phyloP scores from a whole-genome alignment of 2,329 filamentous ascomycete species.

The Exophiala sp. region DNA sequence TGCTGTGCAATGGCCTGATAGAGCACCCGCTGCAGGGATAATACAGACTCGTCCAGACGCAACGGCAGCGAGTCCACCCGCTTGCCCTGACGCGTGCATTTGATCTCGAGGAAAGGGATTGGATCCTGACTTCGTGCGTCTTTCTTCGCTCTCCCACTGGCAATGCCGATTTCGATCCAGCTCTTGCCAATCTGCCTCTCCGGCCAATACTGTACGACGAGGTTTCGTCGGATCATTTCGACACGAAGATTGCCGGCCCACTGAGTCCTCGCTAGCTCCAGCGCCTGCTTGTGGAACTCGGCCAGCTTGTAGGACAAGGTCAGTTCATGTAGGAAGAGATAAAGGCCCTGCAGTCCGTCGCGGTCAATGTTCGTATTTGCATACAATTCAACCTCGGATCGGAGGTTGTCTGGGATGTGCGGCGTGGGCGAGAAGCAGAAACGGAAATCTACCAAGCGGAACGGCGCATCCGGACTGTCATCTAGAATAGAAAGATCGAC shows the following conservation, averaged over 20 bases:
- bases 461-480: constrained; percentile 74
- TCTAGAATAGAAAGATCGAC: constrained; percentile 86
- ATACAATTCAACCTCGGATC: constrained; percentile 60
- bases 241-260: constrained; percentile 76
- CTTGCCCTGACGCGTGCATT: constrained; percentile 81
- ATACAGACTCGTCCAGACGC: constrained; percentile 56
- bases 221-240: constrained; percentile 70
- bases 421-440: constrained; percentile 70
- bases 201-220: constrained; percentile 89
- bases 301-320: constrained; percentile 85
- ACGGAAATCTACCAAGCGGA: constrained; percentile 90
- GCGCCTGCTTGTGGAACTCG: constrained; percentile 70
- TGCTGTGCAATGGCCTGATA: constrained; percentile 70
- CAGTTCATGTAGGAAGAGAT: constrained; percentile 79
- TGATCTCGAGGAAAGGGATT: constrained; percentile 40
- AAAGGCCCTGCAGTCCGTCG: constrained; percentile 72
- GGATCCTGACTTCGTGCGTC: constrained; percentile 17
- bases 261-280: constrained; percentile 59
- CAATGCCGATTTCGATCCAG: constrained; percentile 83
- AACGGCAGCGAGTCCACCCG: constrained; percentile 66
- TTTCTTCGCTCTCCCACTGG: constrained; percentile 50
- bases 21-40: constrained; percentile 70
- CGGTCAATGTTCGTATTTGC: constrained; percentile 65
- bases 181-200: constrained; percentile 66
- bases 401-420: constrained; percentile 59